These are phyloP conservation scores for Pontederia crassipes DNA, from an alignment of 176 grass and related monocot genomes.

Conservation along the genomic window DNA sequence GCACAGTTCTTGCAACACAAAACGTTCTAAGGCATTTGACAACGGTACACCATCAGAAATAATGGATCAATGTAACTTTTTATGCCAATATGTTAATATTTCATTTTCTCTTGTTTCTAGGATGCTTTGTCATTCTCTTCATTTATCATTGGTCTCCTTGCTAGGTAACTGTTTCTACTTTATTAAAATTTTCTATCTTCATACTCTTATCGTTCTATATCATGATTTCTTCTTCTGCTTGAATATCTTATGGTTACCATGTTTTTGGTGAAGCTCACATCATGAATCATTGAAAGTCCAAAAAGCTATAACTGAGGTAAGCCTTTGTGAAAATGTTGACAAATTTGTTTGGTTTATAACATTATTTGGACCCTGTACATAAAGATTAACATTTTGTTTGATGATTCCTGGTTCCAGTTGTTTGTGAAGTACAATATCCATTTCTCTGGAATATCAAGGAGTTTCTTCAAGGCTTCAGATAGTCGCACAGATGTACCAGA, in stretches of 20 bases:
- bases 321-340: conserved; percentile 14
- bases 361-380: conserved; percentile 18
- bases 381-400: no score
- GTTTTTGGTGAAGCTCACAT: conserved; percentile 60
- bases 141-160: conserved; percentile 79
- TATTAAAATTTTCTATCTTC: neutral
- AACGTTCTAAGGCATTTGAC: conserved; percentile 72
- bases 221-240: neutral
- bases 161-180: conserved; percentile 47
- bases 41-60: conserved; percentile 33
- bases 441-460: conserved; percentile 88
- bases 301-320: conserved; percentile 91
- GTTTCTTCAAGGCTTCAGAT: conserved; percentile 63
- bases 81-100: conserved; percentile 12
- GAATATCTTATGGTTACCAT: conserved; percentile 7
- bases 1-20: conserved; percentile 53
- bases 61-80: conserved; percentile 3
- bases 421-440: conserved; percentile 93
- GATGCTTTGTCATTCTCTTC: conserved; percentile 62
- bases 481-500: conserved; percentile 30
- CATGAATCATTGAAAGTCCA: conserved; percentile 85
- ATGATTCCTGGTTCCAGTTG: conserved; percentile 39
- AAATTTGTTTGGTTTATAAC: conserved; percentile 4
- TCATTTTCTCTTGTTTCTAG: conserved; percentile 31
- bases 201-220: neutral